Evolutionary conservation across 768 basidiomycete genomes (phyloP).

Genomic region (Tremella yokohamensis): DNA sequence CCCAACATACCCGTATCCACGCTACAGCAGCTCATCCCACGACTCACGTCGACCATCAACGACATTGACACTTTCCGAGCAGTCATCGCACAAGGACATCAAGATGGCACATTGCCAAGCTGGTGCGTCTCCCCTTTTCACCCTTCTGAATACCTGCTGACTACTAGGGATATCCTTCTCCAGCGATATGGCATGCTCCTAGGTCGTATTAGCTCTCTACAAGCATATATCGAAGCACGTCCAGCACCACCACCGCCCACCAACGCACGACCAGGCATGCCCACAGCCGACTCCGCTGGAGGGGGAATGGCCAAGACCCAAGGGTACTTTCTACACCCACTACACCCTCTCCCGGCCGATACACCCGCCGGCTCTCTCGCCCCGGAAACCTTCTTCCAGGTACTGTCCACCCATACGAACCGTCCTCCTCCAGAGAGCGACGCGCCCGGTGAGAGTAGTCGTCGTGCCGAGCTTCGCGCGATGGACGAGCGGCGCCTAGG

Average conservation of each 20-base stretch:
- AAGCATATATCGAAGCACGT: conserved; percentile 7
- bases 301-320: conserved; percentile 4
- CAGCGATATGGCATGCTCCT: conserved; percentile 39
- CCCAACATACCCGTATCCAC: conserved; percentile 23
- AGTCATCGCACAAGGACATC: conserved; percentile 24
- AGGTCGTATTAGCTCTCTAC: conserved; percentile 31
- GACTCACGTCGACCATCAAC: conserved; percentile 39
- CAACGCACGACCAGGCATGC: background rate
- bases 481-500: conserved; percentile 18
- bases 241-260: conserved; percentile 4
- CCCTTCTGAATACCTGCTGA: background rate
- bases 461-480: conserved; percentile 14
- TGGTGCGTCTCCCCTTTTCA: conserved; percentile 25
- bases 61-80: conserved; percentile 40
- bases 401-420: conserved; percentile 25
- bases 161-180: conserved; percentile 32
- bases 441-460: background rate
- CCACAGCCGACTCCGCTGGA: background rate
- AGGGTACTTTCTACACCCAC: conserved; percentile 33
- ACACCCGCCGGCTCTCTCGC: conserved; percentile 12
- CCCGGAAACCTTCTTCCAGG: conserved; percentile 38
- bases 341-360: conserved; percentile 28
- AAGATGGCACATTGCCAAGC: conserved; percentile 37
- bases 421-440: conserved; percentile 12
- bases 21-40: conserved; percentile 38